Evolutionary conservation across 2,329 filamentous ascomycete genomes (phyloP).

Genomic region (Aspergillus brunneoviolaceus): DNA sequence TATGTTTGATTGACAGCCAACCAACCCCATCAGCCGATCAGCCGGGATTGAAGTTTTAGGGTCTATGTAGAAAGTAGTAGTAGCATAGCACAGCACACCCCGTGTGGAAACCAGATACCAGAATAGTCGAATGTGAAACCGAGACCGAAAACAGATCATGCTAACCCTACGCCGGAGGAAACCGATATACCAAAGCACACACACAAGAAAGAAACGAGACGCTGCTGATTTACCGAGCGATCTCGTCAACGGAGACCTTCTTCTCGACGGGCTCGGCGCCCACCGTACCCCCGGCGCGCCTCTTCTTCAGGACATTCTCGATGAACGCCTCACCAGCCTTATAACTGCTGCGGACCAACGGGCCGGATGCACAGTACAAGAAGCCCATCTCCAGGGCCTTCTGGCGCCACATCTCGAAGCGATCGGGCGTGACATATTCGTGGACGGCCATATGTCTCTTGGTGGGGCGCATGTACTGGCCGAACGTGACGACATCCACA

Average conservation of each 20-base stretch:
- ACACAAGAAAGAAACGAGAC: background rate
- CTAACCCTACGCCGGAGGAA: constrained; percentile 15
- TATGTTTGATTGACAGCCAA: background rate
- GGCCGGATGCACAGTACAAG: constrained; percentile 91
- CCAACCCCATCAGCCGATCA: background rate
- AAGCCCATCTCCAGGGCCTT: constrained; percentile 93
- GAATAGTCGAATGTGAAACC: background rate
- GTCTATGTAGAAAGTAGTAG: background rate
- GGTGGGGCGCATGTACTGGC: constrained; percentile 99
- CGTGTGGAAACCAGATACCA: background rate
- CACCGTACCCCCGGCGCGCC: constrained; percentile 40
- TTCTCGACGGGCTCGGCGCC: constrained; percentile 29
- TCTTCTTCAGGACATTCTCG: constrained; percentile 93
- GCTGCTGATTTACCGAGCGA: constrained; percentile 23
- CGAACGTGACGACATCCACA: constrained; percentile 96
- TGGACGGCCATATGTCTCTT: constrained; percentile 97
- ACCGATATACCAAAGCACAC: constrained; percentile 1
- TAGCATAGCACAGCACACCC: background rate
- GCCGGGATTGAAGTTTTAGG: background rate
- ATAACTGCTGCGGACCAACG: constrained; percentile 90
- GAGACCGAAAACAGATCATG: background rate
- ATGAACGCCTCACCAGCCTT: constrained; percentile 99
- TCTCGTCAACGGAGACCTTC: constrained; percentile 27
- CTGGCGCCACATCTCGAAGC: constrained; percentile 88
- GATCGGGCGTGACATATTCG: constrained; percentile 87